A percentile compares a stretch with the other conserved stretches of the same genome.
phyloP scores from a whole-genome alignment of 2,329 filamentous ascomycete genomes.

The Trichoderma gracile region DNA sequence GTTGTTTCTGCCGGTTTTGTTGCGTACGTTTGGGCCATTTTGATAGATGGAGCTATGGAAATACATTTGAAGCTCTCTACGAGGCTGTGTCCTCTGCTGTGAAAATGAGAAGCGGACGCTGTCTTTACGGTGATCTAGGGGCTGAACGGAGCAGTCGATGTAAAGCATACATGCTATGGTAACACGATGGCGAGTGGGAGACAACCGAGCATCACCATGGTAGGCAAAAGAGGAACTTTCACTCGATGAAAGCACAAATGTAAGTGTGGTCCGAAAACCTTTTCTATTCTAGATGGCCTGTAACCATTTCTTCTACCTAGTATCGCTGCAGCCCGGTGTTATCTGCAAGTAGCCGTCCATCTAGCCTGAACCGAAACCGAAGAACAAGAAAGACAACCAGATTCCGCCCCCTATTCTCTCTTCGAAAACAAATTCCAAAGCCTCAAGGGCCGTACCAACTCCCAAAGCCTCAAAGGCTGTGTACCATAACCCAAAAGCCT shows the following conservation, averaged over 20 bases:
- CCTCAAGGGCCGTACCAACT: not conserved
- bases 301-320: not conserved
- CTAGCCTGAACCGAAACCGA: not conserved
- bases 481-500: not conserved
- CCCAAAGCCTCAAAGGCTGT: not conserved
- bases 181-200: not conserved
- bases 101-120: not conserved
- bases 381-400: not conserved
- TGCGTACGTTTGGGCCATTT: slow-evolving; percentile 22
- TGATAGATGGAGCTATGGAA: slow-evolving; percentile 19
- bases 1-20: not conserved
- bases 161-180: not conserved
- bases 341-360: not conserved
- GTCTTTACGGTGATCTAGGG: not conserved
- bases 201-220: not conserved
- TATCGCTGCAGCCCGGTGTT: not conserved
- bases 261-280: too few species aligned
- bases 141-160: not conserved
- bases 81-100: not conserved
- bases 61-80: slow-evolving; percentile 1
- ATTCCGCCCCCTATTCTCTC: not conserved
- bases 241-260: not conserved
- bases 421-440: not conserved
- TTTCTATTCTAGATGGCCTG: too few species aligned
- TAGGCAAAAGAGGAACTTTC: not conserved